Conservation (phyloP, 768 basidiomycete genomes). For the Tylopilus subfusipes region DNA sequence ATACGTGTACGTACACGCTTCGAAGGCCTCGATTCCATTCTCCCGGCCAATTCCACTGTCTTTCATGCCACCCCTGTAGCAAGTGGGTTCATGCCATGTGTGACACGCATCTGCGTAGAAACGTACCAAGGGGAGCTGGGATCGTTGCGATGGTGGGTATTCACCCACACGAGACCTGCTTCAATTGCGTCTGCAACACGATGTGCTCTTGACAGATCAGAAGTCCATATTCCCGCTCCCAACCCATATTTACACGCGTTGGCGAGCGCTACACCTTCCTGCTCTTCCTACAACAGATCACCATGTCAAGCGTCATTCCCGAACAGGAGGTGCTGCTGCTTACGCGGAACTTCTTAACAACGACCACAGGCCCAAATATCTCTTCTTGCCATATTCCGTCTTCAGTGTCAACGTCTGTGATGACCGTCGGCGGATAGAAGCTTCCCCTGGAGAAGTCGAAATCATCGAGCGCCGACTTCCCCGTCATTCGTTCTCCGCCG, state of each 20-base stretch:
- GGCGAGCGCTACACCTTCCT: conserved; percentile 64
- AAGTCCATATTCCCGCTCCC: conserved; percentile 80
- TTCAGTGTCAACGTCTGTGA: conserved; percentile 50
- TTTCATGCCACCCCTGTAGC: conserved; percentile 82
- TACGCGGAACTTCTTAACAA: conserved; percentile 54
- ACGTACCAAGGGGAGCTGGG: conserved; percentile 81
- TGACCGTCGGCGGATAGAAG: conserved; percentile 80
- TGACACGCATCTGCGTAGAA: neutral
- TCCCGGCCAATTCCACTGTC: conserved; percentile 85
- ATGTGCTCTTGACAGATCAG: conserved; percentile 70
- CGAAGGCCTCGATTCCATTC: conserved; percentile 78
- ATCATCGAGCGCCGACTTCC: conserved; percentile 60
- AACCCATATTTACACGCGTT: conserved; percentile 79
- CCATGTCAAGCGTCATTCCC: neutral
- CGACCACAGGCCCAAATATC: conserved; percentile 82
- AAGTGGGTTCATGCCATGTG: conserved; percentile 1
- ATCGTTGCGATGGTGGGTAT: conserved; percentile 87
- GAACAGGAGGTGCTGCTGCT: conserved; percentile 25
- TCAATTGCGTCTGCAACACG: conserved; percentile 67
- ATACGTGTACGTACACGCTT: conserved; percentile 54
- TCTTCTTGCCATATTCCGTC: conserved; percentile 80
- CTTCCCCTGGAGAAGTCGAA: conserved; percentile 68
- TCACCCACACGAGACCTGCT: conserved; percentile 81
- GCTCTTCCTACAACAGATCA: conserved; percentile 44
- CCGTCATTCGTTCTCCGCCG: conserved; percentile 67